phyloP scores from a whole-genome alignment of 805 yeast genomes.

The Saccharomyces mikatae region DNA sequence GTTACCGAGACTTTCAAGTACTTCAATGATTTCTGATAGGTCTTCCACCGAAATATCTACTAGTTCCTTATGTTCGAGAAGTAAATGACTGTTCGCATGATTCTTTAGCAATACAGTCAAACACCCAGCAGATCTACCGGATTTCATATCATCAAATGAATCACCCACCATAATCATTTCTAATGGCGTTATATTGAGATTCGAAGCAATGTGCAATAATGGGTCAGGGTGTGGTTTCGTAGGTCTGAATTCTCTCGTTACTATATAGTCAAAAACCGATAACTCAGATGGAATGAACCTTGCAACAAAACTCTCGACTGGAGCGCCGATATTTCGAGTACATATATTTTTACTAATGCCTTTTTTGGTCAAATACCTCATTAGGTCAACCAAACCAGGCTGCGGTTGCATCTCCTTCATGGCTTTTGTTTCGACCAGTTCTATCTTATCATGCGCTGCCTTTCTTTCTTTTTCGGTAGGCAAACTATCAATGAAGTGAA shows the following conservation, averaged over 20 bases:
- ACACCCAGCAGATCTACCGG: constrained; percentile 59
- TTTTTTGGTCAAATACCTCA: constrained; percentile 28
- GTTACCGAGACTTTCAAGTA: constrained; percentile 5
- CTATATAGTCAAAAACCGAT: constrained; percentile 40
- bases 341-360: constrained; percentile 46
- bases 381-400: constrained; percentile 38
- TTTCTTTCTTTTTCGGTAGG: constrained; percentile 31
- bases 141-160: constrained; percentile 58
- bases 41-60: constrained; percentile 16
- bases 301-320: constrained; percentile 45
- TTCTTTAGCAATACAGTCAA: constrained; percentile 47
- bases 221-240: constrained; percentile 66
- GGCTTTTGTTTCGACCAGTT: constrained; percentile 50
- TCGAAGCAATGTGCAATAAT: constrained; percentile 43
- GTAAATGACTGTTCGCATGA: constrained; percentile 41
- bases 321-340: constrained; percentile 48
- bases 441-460: constrained; percentile 40
- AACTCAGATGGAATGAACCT: constrained; percentile 36
- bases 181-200: constrained; percentile 40
- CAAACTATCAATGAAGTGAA: constrained; percentile 41
- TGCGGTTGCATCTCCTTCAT: constrained; percentile 51
- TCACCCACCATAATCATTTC: constrained; percentile 66
- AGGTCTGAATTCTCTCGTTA: constrained; percentile 59
- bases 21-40: constrained; percentile 25
- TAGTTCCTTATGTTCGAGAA: constrained; percentile 28